phyloP scores from a whole-genome alignment of 768 basidiomycete genomes.

The Pleurotus djamor region DNA sequence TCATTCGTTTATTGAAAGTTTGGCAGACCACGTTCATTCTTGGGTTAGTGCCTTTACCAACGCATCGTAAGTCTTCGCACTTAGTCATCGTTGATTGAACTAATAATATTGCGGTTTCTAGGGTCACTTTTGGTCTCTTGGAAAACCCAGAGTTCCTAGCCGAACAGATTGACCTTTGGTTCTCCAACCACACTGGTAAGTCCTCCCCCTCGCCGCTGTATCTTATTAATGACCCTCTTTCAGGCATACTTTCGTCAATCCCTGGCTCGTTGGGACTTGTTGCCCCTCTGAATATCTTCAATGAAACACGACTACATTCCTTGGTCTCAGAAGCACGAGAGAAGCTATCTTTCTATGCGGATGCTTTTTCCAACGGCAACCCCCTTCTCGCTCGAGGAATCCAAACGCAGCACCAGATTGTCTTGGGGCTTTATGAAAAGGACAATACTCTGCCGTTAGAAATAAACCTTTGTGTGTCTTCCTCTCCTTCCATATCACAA shows the following conservation, averaged over 20 bases:
- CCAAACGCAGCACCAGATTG: slow-evolving; percentile 22
- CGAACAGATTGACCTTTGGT: slow-evolving; percentile 23
- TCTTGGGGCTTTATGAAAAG: slow-evolving; percentile 18
- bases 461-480: slow-evolving; percentile 23
- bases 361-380: slow-evolving; percentile 28
- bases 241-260: slow-evolving; percentile 24
- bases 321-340: slow-evolving; percentile 17
- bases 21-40: slow-evolving; percentile 27
- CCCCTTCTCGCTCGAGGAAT: slow-evolving; percentile 24
- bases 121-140: slow-evolving; percentile 21
- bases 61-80: slow-evolving; percentile 17
- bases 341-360: slow-evolving; percentile 19
- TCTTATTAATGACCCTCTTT: neutral
- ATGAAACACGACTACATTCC: slow-evolving; percentile 9
- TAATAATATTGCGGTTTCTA: neutral
- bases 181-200: slow-evolving; percentile 24
- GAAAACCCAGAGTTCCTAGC: slow-evolving; percentile 18
- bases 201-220: neutral
- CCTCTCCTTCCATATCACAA: neutral
- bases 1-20: neutral
- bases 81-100: neutral
- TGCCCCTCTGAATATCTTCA: slow-evolving; percentile 23
- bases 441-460: slow-evolving; percentile 23
- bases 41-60: slow-evolving; percentile 30
- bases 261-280: slow-evolving; percentile 26